phyloP scores from a whole-genome alignment of 768 basidiomycete species.

The Naganishia onofrii region DNA sequence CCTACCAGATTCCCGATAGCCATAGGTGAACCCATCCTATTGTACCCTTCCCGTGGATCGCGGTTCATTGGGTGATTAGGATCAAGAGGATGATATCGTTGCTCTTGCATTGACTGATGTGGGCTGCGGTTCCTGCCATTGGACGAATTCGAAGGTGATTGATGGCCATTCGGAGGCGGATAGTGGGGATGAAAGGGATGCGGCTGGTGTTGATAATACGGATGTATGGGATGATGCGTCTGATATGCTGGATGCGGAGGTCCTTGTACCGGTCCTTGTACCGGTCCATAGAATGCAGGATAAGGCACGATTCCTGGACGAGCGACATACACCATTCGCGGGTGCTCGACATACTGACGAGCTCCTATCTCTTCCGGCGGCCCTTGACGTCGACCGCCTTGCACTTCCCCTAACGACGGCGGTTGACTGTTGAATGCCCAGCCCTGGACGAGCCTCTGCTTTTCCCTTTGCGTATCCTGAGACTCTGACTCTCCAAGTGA shows the following conservation, averaged over 20 bases:
- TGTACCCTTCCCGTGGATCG: neutral
- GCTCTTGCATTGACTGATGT: neutral
- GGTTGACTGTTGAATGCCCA: conserved; percentile 17
- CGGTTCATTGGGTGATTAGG: neutral
- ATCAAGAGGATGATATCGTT: neutral
- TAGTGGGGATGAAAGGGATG: neutral
- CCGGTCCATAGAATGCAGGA: neutral
- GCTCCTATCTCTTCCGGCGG: neutral
- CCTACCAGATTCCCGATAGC: conserved; percentile 8
- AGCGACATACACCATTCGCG: neutral
- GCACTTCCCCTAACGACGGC: neutral
- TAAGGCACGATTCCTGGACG: neutral
- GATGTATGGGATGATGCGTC: neutral
- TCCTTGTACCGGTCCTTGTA: neutral
- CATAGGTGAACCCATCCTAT: conserved; percentile 17
- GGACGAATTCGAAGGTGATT: conserved; percentile 1
- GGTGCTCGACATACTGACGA: conserved; percentile 5
- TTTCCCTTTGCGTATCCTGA: conserved; percentile 6
- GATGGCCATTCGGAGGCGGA: neutral
- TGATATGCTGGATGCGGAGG: neutral
- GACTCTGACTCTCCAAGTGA: neutral
- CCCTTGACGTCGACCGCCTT: neutral
- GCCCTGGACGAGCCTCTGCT: conserved; percentile 2
- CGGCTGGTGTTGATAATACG: neutral
- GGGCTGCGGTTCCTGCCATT: neutral